Percentiles rank a stretch among this genome's conserved stretches.
phyloP scores from a whole-genome alignment of 352 stramenopile genomes.

The Phytophthora cajani region DNA sequence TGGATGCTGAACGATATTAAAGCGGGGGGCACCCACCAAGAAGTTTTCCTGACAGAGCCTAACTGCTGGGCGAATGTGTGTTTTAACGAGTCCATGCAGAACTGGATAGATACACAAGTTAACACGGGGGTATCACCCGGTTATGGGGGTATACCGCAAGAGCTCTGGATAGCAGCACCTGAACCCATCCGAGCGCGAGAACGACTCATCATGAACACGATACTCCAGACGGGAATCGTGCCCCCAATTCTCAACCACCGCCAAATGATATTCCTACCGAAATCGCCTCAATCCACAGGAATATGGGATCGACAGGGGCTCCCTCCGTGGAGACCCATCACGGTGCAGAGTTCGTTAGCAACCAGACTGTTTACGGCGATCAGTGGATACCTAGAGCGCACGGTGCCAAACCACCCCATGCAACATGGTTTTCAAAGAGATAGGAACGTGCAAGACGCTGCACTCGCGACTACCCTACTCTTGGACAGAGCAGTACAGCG shows the following conservation, averaged over 20 bases:
- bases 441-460: slow-evolving; percentile 6
- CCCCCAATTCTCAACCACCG: slow-evolving; percentile 1
- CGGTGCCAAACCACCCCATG: slow-evolving; percentile 7
- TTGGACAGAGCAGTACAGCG: not conserved
- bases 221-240: not conserved
- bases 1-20: too few relatives aligned
- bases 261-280: not conserved
- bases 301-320: slow-evolving; percentile 1
- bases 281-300: not conserved
- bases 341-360: not conserved
- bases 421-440: slow-evolving; percentile 14
- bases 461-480: not conserved
- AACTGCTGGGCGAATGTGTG: too few relatives aligned
- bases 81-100: not conserved
- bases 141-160: not conserved
- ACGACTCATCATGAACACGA: not conserved
- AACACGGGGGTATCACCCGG: not conserved
- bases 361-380: slow-evolving; percentile 4
- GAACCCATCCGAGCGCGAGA: not conserved
- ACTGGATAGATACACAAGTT: not conserved
- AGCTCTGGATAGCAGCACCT: not conserved
- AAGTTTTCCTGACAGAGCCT: too few relatives aligned
- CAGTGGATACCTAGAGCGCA: slow-evolving; percentile 4
- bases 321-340: slow-evolving; percentile 10
- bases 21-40: too few relatives aligned